phyloP scores from a whole-genome alignment of 495 filamentous ascomycete species.

The Bathelium albidoporum region DNA sequence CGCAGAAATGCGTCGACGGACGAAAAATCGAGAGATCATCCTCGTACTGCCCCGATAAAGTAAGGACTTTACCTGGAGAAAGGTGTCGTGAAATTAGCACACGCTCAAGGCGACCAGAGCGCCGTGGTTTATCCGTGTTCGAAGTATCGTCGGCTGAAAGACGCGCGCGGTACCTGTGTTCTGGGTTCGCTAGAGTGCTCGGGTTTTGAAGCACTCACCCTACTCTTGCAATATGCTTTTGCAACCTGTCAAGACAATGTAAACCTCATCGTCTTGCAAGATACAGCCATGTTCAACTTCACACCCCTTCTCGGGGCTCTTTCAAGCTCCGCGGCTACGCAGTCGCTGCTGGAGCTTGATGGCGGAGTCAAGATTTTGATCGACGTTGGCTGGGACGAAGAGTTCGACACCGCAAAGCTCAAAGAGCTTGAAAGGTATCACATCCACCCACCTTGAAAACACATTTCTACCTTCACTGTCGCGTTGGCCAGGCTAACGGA shows the following conservation, averaged over 20 bases:
- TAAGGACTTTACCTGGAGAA: too few species aligned
- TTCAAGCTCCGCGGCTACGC: slow-evolving; percentile 73
- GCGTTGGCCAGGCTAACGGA: background rate
- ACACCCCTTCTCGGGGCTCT: slow-evolving; percentile 85
- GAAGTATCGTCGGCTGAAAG: too few species aligned
- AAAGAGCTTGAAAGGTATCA: slow-evolving; percentile 75
- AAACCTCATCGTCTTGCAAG: background rate
- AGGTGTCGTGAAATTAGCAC: too few species aligned
- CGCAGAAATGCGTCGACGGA: too few species aligned
- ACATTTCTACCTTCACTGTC: background rate
- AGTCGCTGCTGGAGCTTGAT: slow-evolving; percentile 92
- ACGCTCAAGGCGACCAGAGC: too few species aligned
- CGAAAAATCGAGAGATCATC: too few species aligned
- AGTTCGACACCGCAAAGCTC: slow-evolving; percentile 70
- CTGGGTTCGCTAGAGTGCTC: too few species aligned
- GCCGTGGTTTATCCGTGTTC: too few species aligned
- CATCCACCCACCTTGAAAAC: background rate
- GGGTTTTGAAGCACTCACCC: background rate
- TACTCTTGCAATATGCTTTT: background rate
- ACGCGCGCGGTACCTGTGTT: too few species aligned
- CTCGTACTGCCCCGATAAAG: too few species aligned
- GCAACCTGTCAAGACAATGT: background rate
- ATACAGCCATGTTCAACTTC: slow-evolving; percentile 79
- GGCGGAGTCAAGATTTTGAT: slow-evolving; percentile 90
- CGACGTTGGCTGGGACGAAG: slow-evolving; percentile 92